Percentiles rank a stretch among this genome's conserved stretches.
Evolutionary conservation across 208 protist species (phyloP).

Genomic region (Naegleria fowleri): DNA sequence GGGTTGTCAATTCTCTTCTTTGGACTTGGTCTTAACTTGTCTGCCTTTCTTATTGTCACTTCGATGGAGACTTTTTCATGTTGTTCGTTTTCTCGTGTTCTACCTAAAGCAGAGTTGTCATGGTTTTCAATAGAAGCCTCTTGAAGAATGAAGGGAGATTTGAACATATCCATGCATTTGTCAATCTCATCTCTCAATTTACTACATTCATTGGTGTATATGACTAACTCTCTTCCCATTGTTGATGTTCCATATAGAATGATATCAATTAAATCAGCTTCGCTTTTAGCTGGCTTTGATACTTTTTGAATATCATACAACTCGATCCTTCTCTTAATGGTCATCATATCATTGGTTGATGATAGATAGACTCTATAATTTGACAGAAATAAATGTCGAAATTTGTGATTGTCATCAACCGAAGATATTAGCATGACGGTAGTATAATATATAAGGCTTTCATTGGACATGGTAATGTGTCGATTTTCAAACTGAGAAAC

Average conservation of each 20-base stretch:
- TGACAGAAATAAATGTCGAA: neutral
- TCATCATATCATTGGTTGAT: neutral
- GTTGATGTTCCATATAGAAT: neutral
- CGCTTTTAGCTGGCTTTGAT: neutral
- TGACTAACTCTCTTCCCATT: neutral
- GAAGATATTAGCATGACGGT: neutral
- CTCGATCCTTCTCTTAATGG: neutral
- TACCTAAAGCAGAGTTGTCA: neutral
- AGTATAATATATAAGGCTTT: neutral
- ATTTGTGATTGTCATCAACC: neutral
- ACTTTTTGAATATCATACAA: neutral
- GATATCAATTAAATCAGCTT: too few relatives aligned
- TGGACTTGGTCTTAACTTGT: neutral
- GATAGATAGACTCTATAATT: neutral
- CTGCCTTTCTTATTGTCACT: neutral
- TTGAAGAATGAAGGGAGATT: neutral
- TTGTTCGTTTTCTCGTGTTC: neutral
- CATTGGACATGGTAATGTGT: neutral
- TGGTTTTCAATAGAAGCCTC: neutral
- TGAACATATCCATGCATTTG: neutral
- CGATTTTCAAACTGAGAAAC: neutral
- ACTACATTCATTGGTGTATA: neutral
- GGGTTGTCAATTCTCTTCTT: constrained; percentile 30
- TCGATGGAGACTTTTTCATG: neutral
- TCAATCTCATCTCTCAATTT: neutral